Percentiles rank a stretch among this genome's conserved stretches.
phyloP scores from a whole-genome alignment of 2,329 filamentous ascomycete species.

The Paramyrothecium roridum region DNA sequence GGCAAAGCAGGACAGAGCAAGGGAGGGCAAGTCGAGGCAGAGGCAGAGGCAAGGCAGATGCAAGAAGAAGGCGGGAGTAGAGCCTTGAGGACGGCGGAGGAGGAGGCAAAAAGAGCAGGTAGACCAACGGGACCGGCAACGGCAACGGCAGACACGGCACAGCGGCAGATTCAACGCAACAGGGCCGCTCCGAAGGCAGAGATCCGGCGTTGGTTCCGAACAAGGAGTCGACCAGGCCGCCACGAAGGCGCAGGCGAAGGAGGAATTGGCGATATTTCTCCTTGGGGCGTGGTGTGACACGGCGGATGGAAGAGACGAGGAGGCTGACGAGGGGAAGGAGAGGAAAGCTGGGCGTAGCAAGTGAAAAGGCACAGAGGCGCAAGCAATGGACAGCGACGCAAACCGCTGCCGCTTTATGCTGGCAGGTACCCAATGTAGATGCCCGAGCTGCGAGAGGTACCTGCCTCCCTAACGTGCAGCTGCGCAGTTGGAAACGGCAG shows the following conservation, averaged over 20 bases:
- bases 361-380: background rate
- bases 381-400: background rate
- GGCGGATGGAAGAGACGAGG: no score
- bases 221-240: background rate
- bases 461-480: background rate
- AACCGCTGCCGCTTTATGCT: background rate
- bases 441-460: background rate
- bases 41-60: background rate
- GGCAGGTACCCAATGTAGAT: background rate
- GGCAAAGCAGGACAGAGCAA: background rate
- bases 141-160: no score
- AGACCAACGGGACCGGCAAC: no score
- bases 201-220: no score
- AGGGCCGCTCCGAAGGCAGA: no score
- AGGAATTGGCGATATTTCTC: background rate
- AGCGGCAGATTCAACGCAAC: no score
- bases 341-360: background rate
- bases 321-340: no score
- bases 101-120: no score
- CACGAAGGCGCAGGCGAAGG: background rate
- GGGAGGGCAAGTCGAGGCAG: background rate
- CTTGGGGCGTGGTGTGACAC: background rate
- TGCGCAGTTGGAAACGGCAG: no score
- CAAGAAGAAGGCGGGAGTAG: background rate
- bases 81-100: no score